Evolutionary conservation across 768 basidiomycete species (phyloP).

Genomic region (Lentinula guzmanii): DNA sequence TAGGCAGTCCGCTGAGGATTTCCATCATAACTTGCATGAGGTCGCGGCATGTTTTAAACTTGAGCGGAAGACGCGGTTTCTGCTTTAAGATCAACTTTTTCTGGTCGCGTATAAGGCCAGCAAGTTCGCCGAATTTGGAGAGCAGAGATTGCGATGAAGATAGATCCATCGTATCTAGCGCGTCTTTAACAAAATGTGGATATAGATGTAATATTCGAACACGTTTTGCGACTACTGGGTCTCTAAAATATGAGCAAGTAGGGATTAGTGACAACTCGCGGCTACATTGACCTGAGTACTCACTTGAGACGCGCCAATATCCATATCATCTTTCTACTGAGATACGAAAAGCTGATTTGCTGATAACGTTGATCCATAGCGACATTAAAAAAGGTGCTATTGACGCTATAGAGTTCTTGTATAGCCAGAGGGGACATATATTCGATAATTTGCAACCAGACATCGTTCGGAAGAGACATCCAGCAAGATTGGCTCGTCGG

Average conservation of each 20-base stretch:
- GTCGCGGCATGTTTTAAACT: slow-evolving; percentile 29
- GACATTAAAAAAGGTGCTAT: slow-evolving; percentile 25
- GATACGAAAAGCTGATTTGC: slow-evolving; percentile 44
- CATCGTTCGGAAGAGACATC: slow-evolving; percentile 17
- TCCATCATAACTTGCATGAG: slow-evolving; percentile 34
- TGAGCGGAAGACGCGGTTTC: slow-evolving; percentile 21
- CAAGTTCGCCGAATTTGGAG: slow-evolving; percentile 9
- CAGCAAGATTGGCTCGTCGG: background rate
- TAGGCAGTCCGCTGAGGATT: slow-evolving; percentile 36
- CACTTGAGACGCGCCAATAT: slow-evolving; percentile 21
- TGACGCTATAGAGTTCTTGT: slow-evolving; percentile 28
- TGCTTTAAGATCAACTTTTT: slow-evolving; percentile 13
- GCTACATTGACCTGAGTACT: slow-evolving; percentile 9
- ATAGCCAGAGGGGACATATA: slow-evolving; percentile 26
- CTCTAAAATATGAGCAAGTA: slow-evolving; percentile 21
- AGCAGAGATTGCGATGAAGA: background rate
- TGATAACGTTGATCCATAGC: slow-evolving; percentile 42
- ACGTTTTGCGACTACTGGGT: slow-evolving; percentile 40
- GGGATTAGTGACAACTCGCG: background rate
- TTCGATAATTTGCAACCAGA: slow-evolving; percentile 31
- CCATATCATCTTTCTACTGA: slow-evolving; percentile 34
- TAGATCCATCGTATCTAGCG: slow-evolving; percentile 13
- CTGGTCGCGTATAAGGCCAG: slow-evolving; percentile 26
- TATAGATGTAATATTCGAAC: slow-evolving; percentile 43
- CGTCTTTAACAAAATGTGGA: slow-evolving; percentile 30